These are phyloP conservation scores for Botryotinia calthae DNA, from an alignment of 2,329 filamentous ascomycete species.

Conservation along the genomic window DNA sequence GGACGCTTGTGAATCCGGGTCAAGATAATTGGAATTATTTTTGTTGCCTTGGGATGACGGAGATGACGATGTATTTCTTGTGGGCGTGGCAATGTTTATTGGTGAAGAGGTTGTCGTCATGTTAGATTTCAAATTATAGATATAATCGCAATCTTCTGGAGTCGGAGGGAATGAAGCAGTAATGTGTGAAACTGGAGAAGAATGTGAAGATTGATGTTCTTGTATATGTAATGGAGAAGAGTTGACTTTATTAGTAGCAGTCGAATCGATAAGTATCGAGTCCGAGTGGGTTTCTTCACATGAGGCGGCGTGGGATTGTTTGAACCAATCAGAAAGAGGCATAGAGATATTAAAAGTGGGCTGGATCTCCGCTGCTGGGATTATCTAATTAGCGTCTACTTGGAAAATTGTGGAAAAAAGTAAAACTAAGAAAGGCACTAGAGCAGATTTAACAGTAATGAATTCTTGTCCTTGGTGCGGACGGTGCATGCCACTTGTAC, in stretches of 20 bases:
- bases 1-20: conserved; percentile 38
- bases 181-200: neutral
- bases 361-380: neutral
- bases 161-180: neutral
- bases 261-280: conserved; percentile 10
- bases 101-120: conserved; percentile 39
- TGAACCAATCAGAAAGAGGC: conserved; percentile 17
- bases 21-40: conserved; percentile 30
- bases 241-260: conserved; percentile 5
- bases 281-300: conserved; percentile 9
- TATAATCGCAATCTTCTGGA: neutral
- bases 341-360: neutral
- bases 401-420: neutral
- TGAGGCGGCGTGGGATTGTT: conserved; percentile 16
- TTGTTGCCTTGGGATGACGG: conserved; percentile 41
- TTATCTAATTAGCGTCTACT: neutral
- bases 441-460: neutral
- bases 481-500: conserved; percentile 5
- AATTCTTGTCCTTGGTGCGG: neutral
- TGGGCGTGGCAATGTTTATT: conserved; percentile 39
- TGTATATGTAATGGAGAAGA: conserved; percentile 3
- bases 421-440: neutral
- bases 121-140: conserved; percentile 22
- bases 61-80: conserved; percentile 39
- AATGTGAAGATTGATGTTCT: conserved; percentile 15